Evolutionary conservation across 371 early-diverging fungal genomes (phyloP), one percentile per base, ranked within the genome.

Genomic region (Thermomucor indicae-seudaticae): DNA sequence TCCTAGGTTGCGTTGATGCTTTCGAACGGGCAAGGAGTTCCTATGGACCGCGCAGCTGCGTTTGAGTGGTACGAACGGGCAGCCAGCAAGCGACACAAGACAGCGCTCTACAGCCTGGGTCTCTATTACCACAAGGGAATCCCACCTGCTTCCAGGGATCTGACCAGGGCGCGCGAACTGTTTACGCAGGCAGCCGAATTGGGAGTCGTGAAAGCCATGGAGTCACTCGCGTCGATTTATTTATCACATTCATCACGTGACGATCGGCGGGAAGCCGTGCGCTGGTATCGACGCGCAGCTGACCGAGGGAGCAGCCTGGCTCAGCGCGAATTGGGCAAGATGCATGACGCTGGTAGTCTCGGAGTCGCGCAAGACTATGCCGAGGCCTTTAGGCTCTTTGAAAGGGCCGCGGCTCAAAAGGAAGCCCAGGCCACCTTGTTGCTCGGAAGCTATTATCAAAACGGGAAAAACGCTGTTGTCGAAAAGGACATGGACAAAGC

Each of bases 251-350:
- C 56, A 57, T 24, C 78, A 59, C 27, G 55, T 41, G 35, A 34
- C 10, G 27, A 28, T 11, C 38, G 48, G 1, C 39, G 58, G 1
- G 44, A 59, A 30, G 68, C 78, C 3, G 40, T 78, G 6, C 31
- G 59, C 6, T 79, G 78, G 80, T 79, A 70, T 31, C 50, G 55
- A n/a, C 62, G 58, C 43, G 74, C 80, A 0, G 81, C 80, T 16
- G 58, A 65, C 1, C 50, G 55, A 14, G 70, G 71, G 12, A 58
- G 78, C 44, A 37, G 70, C 0, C 54, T 49, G 8, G 91, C 92
- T 23, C 84, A 88, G 66, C 79, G 93, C 40, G 89, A 91, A 43
- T 72, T 96, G 4, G 88, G 90, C 20, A 89, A 86, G 6, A 84
- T 93, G 77, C 90, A 93, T 61, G 92, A 87, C 29, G 61, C 67